Evolutionary conservation across 2,329 filamentous ascomycete species (phyloP), one percentile per base, ranked within the genome.

Genomic region (Fusarium zealandicum): DNA sequence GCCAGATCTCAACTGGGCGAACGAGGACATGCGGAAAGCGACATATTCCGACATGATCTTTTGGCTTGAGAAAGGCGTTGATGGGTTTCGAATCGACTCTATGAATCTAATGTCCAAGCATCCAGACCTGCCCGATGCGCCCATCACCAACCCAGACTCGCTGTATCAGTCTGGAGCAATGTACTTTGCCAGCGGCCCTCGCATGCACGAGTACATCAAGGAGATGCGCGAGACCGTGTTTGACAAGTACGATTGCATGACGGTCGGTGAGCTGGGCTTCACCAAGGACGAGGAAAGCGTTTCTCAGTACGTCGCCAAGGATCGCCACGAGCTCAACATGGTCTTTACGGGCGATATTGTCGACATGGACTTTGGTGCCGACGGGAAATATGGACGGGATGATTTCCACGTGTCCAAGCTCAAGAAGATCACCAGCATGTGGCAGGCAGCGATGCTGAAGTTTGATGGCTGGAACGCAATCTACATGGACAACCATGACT

Each of bases 1-100:
- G 69, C 89, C 90, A 0, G 90, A 93, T 61, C 78, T 93, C 4
- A 93, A 93, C 72, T 93, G 89, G 89, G 88, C 90, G 62, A 88
- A 87, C 46, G 78, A 80, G 0, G 83, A 82, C 2, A 83, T 88
- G 2, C 80, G 89, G 9, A 73, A 82, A 28, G 89, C 88, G 1
- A 85, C 90, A 4, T 88, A 90, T 68, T 78, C 80, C 18, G 81
- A 87, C 6, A 88, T 92, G 81, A 80, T 81, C 14, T 93, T 92
- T 70, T 93, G 90, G 90, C 80, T 93, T 1, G 77, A 89, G 44
- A 82, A 82, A 20, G 89, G 89, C 5, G 84, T 87, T 0, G 82
- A 86, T 43, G 87, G 87, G 2, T 90, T 89, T 72, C 80, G 87
- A 10, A 83, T 89, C 71, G 87, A 90, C 66, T 85, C 86, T 2